Conservation (phyloP, 2,329 filamentous ascomycete genomes). For the Aspergillus bombycis region DNA sequence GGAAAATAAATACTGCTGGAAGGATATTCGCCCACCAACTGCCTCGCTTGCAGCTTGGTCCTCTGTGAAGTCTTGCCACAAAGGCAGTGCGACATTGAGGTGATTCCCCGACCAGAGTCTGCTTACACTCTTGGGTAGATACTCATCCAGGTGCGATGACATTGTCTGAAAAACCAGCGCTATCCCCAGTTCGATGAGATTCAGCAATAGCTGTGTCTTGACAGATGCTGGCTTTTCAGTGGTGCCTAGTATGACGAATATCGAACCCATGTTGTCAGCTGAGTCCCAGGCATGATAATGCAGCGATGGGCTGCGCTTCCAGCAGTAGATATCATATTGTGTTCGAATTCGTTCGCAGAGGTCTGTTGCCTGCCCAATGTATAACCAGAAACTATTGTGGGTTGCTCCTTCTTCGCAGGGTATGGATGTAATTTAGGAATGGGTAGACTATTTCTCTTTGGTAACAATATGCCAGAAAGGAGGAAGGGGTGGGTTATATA, state of each 20-base stretch:
- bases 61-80: constrained; percentile 12
- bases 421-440: constrained; percentile 10
- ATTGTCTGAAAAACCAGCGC: constrained; percentile 15
- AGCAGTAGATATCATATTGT: constrained; percentile 12
- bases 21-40: background rate
- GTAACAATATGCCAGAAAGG: background rate
- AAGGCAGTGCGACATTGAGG: constrained; percentile 17
- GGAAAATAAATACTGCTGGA: background rate
- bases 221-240: background rate
- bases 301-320: constrained; percentile 1
- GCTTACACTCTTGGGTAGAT: background rate
- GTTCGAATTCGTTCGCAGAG: constrained; percentile 6
- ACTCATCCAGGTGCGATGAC: constrained; percentile 9
- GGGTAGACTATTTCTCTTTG: background rate
- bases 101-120: constrained; percentile 11
- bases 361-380: constrained; percentile 14
- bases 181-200: constrained; percentile 16
- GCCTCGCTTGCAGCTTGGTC: background rate
- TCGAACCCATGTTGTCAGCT: constrained; percentile 7
- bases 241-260: constrained; percentile 14
- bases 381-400: constrained; percentile 14
- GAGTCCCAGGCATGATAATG: constrained; percentile 18
- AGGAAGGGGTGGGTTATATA: no score
- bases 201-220: constrained; percentile 8
- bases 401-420: constrained; percentile 9